Evolutionary conservation across 1,284 basidiomycete genomes (phyloP).

Genomic region (Puccinia polysora): DNA sequence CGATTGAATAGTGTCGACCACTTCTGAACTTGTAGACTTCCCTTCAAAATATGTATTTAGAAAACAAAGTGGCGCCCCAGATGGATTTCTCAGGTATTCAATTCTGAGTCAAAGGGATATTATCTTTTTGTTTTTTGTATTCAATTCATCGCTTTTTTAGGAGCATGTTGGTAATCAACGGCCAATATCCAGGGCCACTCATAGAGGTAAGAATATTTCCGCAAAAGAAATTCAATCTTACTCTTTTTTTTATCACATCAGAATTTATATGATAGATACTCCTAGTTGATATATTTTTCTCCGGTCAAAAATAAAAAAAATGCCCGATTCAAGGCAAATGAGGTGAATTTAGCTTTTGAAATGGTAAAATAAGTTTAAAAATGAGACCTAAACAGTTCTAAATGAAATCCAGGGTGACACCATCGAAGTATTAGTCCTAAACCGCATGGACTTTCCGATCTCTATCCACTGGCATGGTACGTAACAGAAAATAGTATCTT

Average conservation of each 20-base stretch:
- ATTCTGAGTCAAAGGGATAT: too few relatives aligned
- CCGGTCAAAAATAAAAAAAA: too few relatives aligned
- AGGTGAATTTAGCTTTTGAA: neutral
- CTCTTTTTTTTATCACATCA: neutral
- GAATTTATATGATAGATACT: too few relatives aligned
- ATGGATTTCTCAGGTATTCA: neutral
- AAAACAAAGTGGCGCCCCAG: neutral
- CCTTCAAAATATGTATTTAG: too few relatives aligned
- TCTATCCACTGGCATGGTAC: slow-evolving; percentile 19
- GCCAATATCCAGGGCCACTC: slow-evolving; percentile 14
- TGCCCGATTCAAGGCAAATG: too few relatives aligned
- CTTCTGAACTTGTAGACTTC: too few relatives aligned
- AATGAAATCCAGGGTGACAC: slow-evolving; percentile 5
- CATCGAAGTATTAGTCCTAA: slow-evolving; percentile 5
- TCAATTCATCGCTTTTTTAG: neutral
- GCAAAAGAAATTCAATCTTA: neutral
- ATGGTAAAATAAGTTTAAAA: neutral
- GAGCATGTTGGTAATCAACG: neutral
- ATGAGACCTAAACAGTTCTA: neutral
- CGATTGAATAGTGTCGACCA: too few relatives aligned
- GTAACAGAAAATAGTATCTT: too few relatives aligned
- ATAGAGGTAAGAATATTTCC: slow-evolving; percentile 1
- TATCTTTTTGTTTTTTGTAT: neutral
- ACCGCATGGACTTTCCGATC: neutral
- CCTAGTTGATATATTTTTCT: too few relatives aligned